Evolutionary conservation across 805 yeast species (phyloP), one percentile per base, ranked within the genome.

Genomic region (Pichia heedii): DNA sequence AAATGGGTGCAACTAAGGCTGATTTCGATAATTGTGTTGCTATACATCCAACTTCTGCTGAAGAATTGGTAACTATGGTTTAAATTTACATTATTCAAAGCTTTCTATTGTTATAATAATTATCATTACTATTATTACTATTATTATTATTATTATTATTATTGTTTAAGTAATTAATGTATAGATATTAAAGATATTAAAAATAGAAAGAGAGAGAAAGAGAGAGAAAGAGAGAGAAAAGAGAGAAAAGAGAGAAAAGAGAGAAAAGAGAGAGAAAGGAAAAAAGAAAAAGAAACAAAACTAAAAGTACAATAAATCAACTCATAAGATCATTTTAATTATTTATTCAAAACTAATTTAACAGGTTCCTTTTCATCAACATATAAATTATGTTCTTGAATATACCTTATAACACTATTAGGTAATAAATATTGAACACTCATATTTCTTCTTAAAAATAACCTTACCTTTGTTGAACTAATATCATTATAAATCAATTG

Each of bases 1-100:
- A 89, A 69, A 93, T 93, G 98, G 99, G 99, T 29, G 98, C 98
- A 35, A 93, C 99, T 32, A 93, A 93, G 71, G 77, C 77, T 37
- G 97, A 93, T 63, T 93, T 93, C 52, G 99, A 93, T 67, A 79
- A 70, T 62, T 85, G 94, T 69, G 97, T 93, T 36, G 99, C 99
- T 32, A 93, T 93, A 60, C 99, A 93, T 63, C 99, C 99, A 50
- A 93, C 98, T 2, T 79, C 94, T 52, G 98, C 98, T 35, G 99
- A 93, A 70, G 99, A 93, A 69, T 67, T 93, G 40, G 99, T 93
- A 33, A 93, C 99, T 20, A 68, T 84, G 77, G 71, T 66, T 29
- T 49, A 41, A 29, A 3, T 22, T 13, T n/a, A n/a, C n/a, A n/a
- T n/a, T n/a, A n/a, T n/a, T n/a, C n/a, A n/a, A n/a, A n/a, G n/a